phyloP scores from a whole-genome alignment of 768 basidiomycete species.

The Hemileccinum impolitum region DNA sequence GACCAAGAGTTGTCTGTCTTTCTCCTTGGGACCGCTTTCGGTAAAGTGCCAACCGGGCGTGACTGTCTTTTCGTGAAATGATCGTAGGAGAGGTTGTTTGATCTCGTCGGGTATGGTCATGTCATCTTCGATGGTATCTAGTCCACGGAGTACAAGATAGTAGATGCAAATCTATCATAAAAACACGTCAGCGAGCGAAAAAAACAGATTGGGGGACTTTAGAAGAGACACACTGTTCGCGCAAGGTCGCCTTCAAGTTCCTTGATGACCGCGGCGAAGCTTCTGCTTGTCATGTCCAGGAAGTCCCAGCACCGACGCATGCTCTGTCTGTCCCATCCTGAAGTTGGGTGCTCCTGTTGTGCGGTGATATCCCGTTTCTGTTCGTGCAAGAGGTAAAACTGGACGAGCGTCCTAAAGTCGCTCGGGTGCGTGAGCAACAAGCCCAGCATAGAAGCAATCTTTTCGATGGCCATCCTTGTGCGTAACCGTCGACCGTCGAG shows the following conservation, averaged over 20 bases:
- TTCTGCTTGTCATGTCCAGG: slow-evolving; percentile 83
- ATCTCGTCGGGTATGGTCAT: slow-evolving; percentile 87
- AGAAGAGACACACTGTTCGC: slow-evolving; percentile 63
- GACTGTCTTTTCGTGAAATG: slow-evolving; percentile 76
- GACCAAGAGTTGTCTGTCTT: slow-evolving; percentile 79
- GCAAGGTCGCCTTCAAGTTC: slow-evolving; percentile 95
- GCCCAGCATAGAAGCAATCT: slow-evolving; percentile 53
- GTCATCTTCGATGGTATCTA: slow-evolving; percentile 99
- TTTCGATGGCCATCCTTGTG: slow-evolving; percentile 43
- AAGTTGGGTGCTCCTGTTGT: slow-evolving; percentile 66
- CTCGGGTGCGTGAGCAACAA: slow-evolving; percentile 74
- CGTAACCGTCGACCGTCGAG: no score
- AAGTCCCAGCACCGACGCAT: slow-evolving; percentile 93
- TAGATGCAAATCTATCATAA: slow-evolving; percentile 81
- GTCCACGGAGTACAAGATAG: slow-evolving; percentile 87
- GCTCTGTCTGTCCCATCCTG: slow-evolving; percentile 80
- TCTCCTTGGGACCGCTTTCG: slow-evolving; percentile 81
- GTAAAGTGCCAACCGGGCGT: slow-evolving; percentile 85
- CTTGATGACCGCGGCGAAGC: slow-evolving; percentile 92
- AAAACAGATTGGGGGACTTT: neutral
- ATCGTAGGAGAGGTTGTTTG: slow-evolving; percentile 82
- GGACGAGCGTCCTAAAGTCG: slow-evolving; percentile 80
- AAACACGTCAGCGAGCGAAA: neutral
- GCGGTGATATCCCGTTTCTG: slow-evolving; percentile 79
- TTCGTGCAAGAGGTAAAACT: slow-evolving; percentile 82